Base-by-base conservation (phyloP, 345 rosid genomes). In the Corymbia maculata region DNA sequence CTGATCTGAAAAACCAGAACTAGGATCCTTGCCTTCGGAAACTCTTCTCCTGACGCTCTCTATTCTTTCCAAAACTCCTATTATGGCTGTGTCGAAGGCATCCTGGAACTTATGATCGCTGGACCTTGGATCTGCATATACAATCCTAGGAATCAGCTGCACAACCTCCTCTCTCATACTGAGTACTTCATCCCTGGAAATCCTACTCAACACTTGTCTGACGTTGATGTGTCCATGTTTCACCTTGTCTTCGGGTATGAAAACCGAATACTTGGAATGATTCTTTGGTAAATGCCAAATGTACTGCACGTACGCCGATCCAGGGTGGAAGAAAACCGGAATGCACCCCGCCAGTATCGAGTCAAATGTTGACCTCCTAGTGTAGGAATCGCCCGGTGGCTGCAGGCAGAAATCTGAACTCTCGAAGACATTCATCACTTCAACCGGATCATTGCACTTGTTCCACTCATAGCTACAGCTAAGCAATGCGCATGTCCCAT, bases 301-400 rank as follows among this genome's bases (percentile, higher is more conserved):
- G 75, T 95, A 95, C 85, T 95, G 95, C 57, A 88, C 89, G 85
- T 93, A 93, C 1, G 92, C 94, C 2, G 95, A 93, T 28, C 87
- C 91, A 8, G 92, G 94, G 88, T 92, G 94, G 55, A 95, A 95
- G 94, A 94, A 95, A 32, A 94, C 95, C 8, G 95, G 97, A 79
- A 94, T 93, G 86, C 95, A 95, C 9, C 96, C 94, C 1, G 94
- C 94, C 36, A 94, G 61, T 9, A 95, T 94, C 32, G 97, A 91
- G 89, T 94, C 96, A 86, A 95, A 95, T 1, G 91, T 88, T 85
- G 96, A 94, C 70, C 94, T 91, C 79, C 97, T 91, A 13, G 94
- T 95, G 88, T 85, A 91, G 75, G 96, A 95, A 89, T 94, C 97
- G 2, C 97, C 97, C 6, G 93, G 91, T 1, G 95, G 96, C 86